phyloP scores from a whole-genome alignment of 768 basidiomycete species.

The Tricholoma sp. region DNA sequence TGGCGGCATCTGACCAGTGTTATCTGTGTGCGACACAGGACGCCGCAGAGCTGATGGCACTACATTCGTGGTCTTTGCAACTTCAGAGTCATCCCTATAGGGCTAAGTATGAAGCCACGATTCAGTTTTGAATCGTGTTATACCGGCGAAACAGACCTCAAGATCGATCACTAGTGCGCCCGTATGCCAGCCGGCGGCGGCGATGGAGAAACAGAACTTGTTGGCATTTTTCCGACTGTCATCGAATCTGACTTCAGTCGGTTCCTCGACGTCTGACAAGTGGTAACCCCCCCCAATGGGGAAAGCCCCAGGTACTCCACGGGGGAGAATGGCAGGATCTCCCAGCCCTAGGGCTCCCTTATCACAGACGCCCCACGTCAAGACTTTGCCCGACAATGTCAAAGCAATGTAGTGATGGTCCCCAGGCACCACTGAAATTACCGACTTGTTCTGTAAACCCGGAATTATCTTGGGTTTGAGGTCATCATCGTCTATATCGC shows the following conservation, averaged over 20 bases:
- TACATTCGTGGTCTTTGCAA: slow-evolving; percentile 30
- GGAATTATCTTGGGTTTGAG: slow-evolving; percentile 60
- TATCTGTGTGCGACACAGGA: slow-evolving; percentile 8
- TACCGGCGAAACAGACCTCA: slow-evolving; percentile 42
- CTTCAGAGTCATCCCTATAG: slow-evolving; percentile 29
- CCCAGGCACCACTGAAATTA: slow-evolving; percentile 86
- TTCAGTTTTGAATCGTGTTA: background rate
- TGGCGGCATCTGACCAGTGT: slow-evolving; percentile 30
- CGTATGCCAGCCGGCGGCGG: slow-evolving; percentile 89
- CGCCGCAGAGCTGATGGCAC: slow-evolving; percentile 6
- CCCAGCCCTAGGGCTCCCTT: slow-evolving; percentile 84
- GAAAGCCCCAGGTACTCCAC: slow-evolving; percentile 61
- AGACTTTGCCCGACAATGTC: slow-evolving; percentile 66
- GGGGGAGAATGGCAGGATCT: slow-evolving; percentile 50
- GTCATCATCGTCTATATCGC: slow-evolving; percentile 38
- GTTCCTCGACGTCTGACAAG: slow-evolving; percentile 47
- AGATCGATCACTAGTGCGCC: slow-evolving; percentile 86
- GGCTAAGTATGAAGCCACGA: slow-evolving; percentile 19
- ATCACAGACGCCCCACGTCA: slow-evolving; percentile 79
- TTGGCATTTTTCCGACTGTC: slow-evolving; percentile 43
- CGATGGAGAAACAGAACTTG: slow-evolving; percentile 73
- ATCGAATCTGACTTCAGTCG: slow-evolving; percentile 72
- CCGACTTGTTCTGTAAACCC: slow-evolving; percentile 64
- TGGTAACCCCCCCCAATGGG: slow-evolving; percentile 26
- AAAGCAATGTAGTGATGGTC: slow-evolving; percentile 92